phyloP scores from a whole-genome alignment of 495 filamentous ascomycete genomes.

The Rusavskia elegans region DNA sequence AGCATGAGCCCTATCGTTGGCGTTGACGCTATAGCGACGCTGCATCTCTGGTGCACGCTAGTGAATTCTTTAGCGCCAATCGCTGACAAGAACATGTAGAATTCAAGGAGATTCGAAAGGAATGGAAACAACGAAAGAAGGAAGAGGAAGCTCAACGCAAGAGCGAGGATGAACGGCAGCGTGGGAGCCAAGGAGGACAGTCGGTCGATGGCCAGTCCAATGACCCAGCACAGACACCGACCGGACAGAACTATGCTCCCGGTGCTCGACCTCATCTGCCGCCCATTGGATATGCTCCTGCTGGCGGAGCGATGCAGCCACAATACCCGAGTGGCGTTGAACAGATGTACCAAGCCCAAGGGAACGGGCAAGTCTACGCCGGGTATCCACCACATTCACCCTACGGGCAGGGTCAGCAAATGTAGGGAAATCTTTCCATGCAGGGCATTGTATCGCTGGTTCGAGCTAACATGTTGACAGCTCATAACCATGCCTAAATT shows the following conservation, averaged over 20 bases:
- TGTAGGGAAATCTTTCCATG: slow-evolving; percentile 35
- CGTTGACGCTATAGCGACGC: slow-evolving; percentile 28
- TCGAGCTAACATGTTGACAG: too few species aligned
- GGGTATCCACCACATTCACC: slow-evolving; percentile 66
- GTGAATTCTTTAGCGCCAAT: slow-evolving; percentile 5
- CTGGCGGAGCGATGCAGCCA: slow-evolving; percentile 43
- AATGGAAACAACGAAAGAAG: slow-evolving; percentile 99
- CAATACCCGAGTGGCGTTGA: slow-evolving; percentile 46
- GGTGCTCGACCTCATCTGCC: slow-evolving; percentile 57
- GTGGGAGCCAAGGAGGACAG: slow-evolving; percentile 37
- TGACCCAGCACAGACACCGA: slow-evolving; percentile 42
- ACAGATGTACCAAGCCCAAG: slow-evolving; percentile 37
- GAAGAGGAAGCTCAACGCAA: slow-evolving; percentile 87
- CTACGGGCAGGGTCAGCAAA: slow-evolving; percentile 53
- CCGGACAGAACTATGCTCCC: slow-evolving; percentile 37
- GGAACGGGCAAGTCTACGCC: slow-evolving; percentile 54
- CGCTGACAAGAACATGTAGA: slow-evolving; percentile 37
- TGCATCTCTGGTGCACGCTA: slow-evolving; percentile 2
- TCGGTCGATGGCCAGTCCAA: slow-evolving; percentile 41
- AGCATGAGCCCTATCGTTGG: slow-evolving; percentile 19
- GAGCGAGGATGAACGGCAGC: slow-evolving; percentile 75
- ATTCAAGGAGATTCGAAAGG: slow-evolving; percentile 98
- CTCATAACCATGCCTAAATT: too few species aligned
- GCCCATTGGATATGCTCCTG: slow-evolving; percentile 68
- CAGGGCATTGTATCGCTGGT: too few species aligned